Percentiles rank a stretch among this genome's conserved stretches.
Evolutionary conservation across 192 early-diverging fungal genomes (phyloP).

Genomic region (Diversispora eburnea): DNA sequence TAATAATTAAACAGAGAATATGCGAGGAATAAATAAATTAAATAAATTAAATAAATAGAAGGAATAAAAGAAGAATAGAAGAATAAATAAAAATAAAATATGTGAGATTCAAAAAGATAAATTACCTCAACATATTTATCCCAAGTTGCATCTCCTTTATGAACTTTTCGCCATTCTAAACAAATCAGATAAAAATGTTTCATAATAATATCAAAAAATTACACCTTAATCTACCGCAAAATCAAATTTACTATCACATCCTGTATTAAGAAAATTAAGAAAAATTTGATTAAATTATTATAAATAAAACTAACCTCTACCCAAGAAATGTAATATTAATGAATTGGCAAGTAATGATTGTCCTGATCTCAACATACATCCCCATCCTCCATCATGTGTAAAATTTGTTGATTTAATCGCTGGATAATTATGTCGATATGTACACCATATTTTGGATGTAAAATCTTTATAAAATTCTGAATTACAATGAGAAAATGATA

Average conservation of each 20-base stretch:
- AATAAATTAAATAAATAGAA: not conserved
- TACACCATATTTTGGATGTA: conserved; percentile 82
- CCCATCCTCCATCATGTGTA: conserved; percentile 90
- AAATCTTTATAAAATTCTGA: conserved; percentile 76
- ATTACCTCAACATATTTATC: conserved; percentile 45
- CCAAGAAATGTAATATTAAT: conserved; percentile 70
- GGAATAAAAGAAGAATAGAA: too few species aligned
- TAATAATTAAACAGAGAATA: not conserved
- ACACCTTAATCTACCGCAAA: not conserved
- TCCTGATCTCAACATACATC: conserved; percentile 95
- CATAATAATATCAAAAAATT: not conserved
- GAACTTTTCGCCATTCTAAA: conserved; percentile 48
- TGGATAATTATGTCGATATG: conserved; percentile 85
- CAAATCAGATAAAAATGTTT: not conserved
- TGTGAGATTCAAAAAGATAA: not conserved
- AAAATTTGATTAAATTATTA: not conserved
- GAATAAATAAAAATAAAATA: conserved; percentile 11
- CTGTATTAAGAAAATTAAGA: not conserved
- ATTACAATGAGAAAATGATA: conserved; percentile 2
- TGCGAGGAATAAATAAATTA: not conserved
- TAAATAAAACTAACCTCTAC: conserved; percentile 55
- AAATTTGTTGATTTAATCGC: conserved; percentile 72
- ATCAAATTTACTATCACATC: not conserved
- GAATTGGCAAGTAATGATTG: conserved; percentile 90
- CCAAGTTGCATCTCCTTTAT: conserved; percentile 36